phyloP scores from a whole-genome alignment of 257 asterid species.

The Capsicum pubescens region DNA sequence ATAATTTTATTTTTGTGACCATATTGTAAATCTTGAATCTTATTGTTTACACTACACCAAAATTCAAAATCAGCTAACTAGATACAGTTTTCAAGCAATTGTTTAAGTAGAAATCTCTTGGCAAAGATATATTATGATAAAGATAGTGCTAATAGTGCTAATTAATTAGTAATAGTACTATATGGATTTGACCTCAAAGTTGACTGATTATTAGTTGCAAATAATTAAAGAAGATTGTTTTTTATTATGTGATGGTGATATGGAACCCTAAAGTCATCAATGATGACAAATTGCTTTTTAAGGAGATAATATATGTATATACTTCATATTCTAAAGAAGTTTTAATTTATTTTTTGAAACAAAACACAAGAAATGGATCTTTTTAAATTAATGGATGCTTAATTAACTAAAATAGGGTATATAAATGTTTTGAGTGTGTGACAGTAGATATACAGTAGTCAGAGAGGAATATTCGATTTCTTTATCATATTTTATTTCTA shows the following conservation, averaged over 20 bases:
- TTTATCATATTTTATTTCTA: slow-evolving; percentile 30
- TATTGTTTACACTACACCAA: neutral
- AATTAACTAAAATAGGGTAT: slow-evolving; percentile 25
- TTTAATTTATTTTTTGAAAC: slow-evolving; percentile 33
- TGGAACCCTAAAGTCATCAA: slow-evolving; percentile 42
- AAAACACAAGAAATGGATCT: neutral
- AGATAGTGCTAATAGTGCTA: slow-evolving; percentile 40
- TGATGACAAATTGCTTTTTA: slow-evolving; percentile 40
- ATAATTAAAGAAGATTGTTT: slow-evolving; percentile 32
- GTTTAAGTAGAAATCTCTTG: neutral
- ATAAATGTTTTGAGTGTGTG: slow-evolving; percentile 18
- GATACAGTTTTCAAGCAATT: neutral
- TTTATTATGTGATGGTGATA: slow-evolving; percentile 29
- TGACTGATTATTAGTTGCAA: slow-evolving; percentile 46
- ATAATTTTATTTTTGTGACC: neutral
- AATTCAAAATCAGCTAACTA: neutral
- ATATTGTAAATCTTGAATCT: neutral
- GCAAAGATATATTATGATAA: slow-evolving; percentile 34
- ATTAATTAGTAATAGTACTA: neutral
- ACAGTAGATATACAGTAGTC: slow-evolving; percentile 20
- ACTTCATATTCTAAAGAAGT: slow-evolving; percentile 16
- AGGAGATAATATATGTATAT: slow-evolving; percentile 27
- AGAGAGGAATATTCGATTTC: slow-evolving; percentile 29
- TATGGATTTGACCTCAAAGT: slow-evolving; percentile 52
- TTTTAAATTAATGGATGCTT: slow-evolving; percentile 33